Conservation (phyloP, 2,329 filamentous ascomycete species). For the Fusarium azukiicola region DNA sequence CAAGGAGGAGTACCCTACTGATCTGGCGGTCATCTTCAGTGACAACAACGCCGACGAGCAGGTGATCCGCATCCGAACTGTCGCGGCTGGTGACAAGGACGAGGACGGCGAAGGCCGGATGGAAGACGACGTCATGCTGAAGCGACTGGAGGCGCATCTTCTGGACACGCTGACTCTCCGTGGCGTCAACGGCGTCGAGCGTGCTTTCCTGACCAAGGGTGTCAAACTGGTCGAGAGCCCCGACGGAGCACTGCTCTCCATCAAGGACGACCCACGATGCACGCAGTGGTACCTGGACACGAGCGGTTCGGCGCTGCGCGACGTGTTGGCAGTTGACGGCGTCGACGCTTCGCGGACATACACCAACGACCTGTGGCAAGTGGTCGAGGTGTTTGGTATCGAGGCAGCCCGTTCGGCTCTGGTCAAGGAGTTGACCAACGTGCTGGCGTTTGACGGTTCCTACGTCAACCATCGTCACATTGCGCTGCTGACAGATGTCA, state of each 20-base stretch:
- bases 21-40: constrained; percentile 96
- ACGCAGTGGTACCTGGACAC: constrained; percentile 98
- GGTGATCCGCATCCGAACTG: constrained; percentile 94
- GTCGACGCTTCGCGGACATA: constrained; percentile 93
- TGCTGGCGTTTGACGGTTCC: constrained; percentile 98
- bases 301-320: constrained; percentile 91
- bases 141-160: constrained; percentile 94
- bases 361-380: constrained; percentile 97
- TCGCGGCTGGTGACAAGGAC: constrained; percentile 83
- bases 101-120: constrained; percentile 81
- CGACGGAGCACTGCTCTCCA: constrained; percentile 87
- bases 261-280: constrained; percentile 87
- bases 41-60: constrained; percentile 99
- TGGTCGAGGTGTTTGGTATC: constrained; percentile 97
- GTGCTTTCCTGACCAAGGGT: constrained; percentile 95
- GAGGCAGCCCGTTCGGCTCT: constrained; percentile 94
- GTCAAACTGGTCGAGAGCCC: constrained; percentile 82
- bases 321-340: constrained; percentile 92
- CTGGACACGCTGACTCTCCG: constrained; percentile 95
- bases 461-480: constrained; percentile 99
- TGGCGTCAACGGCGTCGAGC: constrained; percentile 92
- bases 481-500: constrained; percentile 96
- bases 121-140: constrained; percentile 95
- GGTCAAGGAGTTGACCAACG: constrained; percentile 92
- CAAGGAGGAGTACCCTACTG: constrained; percentile 91